Base-by-base conservation (phyloP, 1,284 basidiomycete genomes). In the Ceratobasidium sp. region DNA sequence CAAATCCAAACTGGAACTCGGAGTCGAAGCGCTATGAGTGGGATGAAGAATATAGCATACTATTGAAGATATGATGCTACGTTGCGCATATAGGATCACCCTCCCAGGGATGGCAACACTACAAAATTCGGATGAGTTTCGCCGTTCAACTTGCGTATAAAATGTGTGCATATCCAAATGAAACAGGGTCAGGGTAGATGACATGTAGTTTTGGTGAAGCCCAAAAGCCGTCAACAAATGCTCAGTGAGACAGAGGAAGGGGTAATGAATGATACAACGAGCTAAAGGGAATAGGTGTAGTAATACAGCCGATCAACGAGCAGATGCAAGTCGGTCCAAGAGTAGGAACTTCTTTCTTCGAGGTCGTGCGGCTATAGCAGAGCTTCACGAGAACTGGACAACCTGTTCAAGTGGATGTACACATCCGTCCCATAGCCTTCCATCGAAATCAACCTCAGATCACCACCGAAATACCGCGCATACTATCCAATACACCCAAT, bases 401-500 rank as follows among this genome's bases (percentile, higher is more conserved):
- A 86, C 71, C 92, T 87, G 80, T 96, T 96, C 68, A 96, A 83
- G 81, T 96, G 94, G 77, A 96, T 93, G 80, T 96, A 96, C 0
- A 96, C 92, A 80, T 94, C 94, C 46, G 94, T 96, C 3, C 93
- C 95, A 79, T 94, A 97, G 7, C 96, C 96, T 78, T 98, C 96
- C 97, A 99, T 98, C 56, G 95, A 94, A 79, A 99, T 98, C 74
- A 99, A 83, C 65, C 94, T 88, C n/a, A 99, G 84, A 82, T 98
- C 96, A 2, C 97, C 97, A 0, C 98, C 97, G 81, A 98, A 98
- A 82, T 98, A 99, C 61, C 96, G 86, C 0, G 96, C 95, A 79
- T 98, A 98, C 88, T 95, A 78, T 59, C 54, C 9, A 27, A 43
- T 59, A 75, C 73, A 78, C 8, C 31, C 31, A 59, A n/a, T 74